These are phyloP conservation scores for Crucibulum laeve DNA, from an alignment of 768 basidiomycete species.

Conservation along the genomic window DNA sequence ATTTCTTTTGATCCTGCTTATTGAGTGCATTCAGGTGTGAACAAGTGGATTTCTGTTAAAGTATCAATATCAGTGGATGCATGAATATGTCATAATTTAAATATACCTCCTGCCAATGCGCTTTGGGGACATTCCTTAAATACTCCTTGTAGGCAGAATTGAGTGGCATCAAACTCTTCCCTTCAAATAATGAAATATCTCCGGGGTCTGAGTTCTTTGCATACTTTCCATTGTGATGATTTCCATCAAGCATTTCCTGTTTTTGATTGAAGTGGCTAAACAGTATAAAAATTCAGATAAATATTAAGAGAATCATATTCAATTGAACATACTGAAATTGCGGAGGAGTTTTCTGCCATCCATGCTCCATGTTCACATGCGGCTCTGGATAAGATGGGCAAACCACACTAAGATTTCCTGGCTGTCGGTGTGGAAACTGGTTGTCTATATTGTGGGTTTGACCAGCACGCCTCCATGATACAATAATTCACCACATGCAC, in stretches of 20 bases:
- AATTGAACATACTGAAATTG: conserved; percentile 8
- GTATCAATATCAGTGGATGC: not conserved
- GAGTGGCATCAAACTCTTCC: conserved; percentile 13
- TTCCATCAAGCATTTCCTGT: conserved; percentile 17
- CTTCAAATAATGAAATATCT: conserved; percentile 15
- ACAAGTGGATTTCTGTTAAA: conserved; percentile 15
- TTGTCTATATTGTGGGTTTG: conserved; percentile 18
- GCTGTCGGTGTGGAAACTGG: conserved; percentile 8
- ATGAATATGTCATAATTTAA: not conserved
- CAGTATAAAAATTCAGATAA: not conserved
- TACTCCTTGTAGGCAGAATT: conserved; percentile 9
- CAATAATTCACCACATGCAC: conserved; percentile 15
- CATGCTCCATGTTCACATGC: conserved; percentile 8
- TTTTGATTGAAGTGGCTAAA: conserved; percentile 17
- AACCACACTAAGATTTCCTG: conserved; percentile 9
- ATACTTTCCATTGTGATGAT: conserved; percentile 16
- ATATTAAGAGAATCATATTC: not conserved
- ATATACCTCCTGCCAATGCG: not conserved
- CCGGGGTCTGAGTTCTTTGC: conserved; percentile 16
- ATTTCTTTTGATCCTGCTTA: conserved; percentile 21
- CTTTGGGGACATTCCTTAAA: conserved; percentile 1
- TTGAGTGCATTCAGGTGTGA: conserved; percentile 17
- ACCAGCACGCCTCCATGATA: conserved; percentile 10
- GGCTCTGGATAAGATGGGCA: conserved; percentile 19
- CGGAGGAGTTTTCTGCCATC: conserved; percentile 10